Conservation (phyloP, 2,329 filamentous ascomycete species). For the Bipolaris bicolor region DNA sequence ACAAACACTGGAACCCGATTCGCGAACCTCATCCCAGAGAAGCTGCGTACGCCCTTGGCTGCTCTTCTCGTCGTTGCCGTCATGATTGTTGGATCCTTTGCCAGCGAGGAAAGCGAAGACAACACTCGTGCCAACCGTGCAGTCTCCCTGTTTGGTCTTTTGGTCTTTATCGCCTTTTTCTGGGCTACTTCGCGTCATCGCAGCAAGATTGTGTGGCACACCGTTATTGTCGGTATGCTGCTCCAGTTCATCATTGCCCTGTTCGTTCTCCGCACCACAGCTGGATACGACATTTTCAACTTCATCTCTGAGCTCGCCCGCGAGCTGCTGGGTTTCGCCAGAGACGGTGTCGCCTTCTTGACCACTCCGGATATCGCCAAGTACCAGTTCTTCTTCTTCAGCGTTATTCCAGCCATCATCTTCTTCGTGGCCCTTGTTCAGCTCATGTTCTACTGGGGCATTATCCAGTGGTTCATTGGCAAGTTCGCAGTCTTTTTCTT, state of each 20-base stretch:
- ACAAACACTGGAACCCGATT: constrained; percentile 65
- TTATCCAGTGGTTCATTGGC: constrained; percentile 86
- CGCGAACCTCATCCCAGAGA: constrained; percentile 69
- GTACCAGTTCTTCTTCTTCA: constrained; percentile 71
- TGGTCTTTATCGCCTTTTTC: constrained; percentile 71
- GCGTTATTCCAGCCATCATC: constrained; percentile 88
- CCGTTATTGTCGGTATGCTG: constrained; percentile 83
- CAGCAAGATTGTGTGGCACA: constrained; percentile 58
- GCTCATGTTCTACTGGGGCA: constrained; percentile 78
- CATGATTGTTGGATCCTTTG: constrained; percentile 80
- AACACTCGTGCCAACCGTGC: constrained; percentile 83
- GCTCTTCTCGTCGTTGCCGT: constrained; percentile 70
- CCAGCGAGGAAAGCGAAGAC: constrained; percentile 70
- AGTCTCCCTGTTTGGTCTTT: constrained; percentile 78
- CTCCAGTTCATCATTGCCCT: constrained; percentile 86
- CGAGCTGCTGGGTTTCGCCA: constrained; percentile 76
- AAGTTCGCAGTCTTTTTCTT: constrained; percentile 93
- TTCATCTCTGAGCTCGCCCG: constrained; percentile 81
- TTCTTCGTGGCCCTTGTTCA: constrained; percentile 96
- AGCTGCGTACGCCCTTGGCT: constrained; percentile 67
- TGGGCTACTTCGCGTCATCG: constrained; percentile 75
- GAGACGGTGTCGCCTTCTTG: constrained; percentile 75
- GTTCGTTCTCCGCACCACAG: constrained; percentile 81
- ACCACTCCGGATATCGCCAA: constrained; percentile 56
- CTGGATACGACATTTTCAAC: constrained; percentile 87